Percentiles rank a stretch among this genome's conserved stretches.
Conservation (phyloP, 192 early-diverging fungal genomes). For the Linderina pennispora region DNA sequence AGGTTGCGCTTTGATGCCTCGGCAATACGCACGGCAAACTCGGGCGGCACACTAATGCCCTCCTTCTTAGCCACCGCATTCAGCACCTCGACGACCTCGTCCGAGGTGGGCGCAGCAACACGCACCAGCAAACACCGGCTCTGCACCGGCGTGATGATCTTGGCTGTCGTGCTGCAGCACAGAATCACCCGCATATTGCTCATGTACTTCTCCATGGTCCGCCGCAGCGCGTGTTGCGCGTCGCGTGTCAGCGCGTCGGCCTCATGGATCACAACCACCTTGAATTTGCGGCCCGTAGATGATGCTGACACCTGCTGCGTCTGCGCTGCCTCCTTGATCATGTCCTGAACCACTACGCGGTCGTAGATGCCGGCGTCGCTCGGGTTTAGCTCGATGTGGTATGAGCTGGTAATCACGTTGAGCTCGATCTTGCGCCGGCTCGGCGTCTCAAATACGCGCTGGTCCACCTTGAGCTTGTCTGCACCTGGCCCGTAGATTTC, state of each 20-base stretch:
- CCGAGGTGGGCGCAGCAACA: constrained; percentile 68
- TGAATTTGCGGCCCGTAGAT: constrained; percentile 75
- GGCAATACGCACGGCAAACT: constrained; percentile 63
- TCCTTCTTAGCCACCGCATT: constrained; percentile 79
- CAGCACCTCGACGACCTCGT: constrained; percentile 71
- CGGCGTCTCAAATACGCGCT: constrained; percentile 76
- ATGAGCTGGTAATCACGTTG: constrained; percentile 86
- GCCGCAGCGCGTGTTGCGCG: constrained; percentile 90
- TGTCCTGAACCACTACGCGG: constrained; percentile 85
- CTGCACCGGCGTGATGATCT: constrained; percentile 89
- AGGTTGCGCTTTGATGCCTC: constrained; percentile 71
- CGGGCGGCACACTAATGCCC: constrained; percentile 54
- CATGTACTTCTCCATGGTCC: constrained; percentile 99
- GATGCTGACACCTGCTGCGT: constrained; percentile 83
- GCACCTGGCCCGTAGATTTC: constrained; percentile 88
- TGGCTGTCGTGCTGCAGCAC: constrained; percentile 82
- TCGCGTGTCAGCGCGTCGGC: constrained; percentile 84
- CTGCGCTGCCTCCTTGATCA: constrained; percentile 97
- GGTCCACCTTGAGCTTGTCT: constrained; percentile 92
- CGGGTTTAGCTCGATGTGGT: constrained; percentile 95
- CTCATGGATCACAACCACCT: constrained; percentile 93
- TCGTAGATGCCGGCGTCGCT: constrained; percentile 96
- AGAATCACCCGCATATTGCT: constrained; percentile 86
- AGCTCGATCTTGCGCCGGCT: constrained; percentile 82
- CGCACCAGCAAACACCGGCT: constrained; percentile 88